Conservation (phyloP, 1,284 basidiomycete genomes). For the Malassezia nana region DNA sequence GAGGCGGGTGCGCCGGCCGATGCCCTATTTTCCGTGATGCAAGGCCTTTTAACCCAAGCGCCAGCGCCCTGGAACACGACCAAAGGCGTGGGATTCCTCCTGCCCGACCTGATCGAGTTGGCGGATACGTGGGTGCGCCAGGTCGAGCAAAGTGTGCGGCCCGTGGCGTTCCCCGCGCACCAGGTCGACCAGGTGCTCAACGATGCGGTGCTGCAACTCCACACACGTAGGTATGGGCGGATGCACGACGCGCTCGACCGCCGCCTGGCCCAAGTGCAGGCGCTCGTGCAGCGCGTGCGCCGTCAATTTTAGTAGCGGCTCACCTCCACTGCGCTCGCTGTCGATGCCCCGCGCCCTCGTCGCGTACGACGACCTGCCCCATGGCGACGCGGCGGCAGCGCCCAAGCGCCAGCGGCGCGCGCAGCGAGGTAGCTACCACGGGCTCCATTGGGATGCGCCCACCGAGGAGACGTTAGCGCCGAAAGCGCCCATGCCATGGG, state of each 20-base stretch:
- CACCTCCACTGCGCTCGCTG: slow-evolving; percentile 3
- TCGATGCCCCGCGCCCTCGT: slow-evolving; percentile 5
- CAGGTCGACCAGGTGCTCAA: slow-evolving; percentile 24
- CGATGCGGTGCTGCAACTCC: slow-evolving; percentile 17
- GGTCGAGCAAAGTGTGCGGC: slow-evolving; percentile 4
- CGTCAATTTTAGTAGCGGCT: slow-evolving; percentile 6
- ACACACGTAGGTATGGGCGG: slow-evolving; percentile 15
- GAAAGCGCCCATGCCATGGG: background rate
- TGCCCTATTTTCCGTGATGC: slow-evolving; percentile 71
- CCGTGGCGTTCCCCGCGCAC: slow-evolving; percentile 21
- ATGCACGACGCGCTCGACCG: slow-evolving; percentile 7
- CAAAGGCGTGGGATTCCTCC: slow-evolving; percentile 26
- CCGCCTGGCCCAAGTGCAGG: slow-evolving; percentile 11
- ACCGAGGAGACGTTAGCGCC: background rate
- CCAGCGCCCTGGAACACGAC: slow-evolving; percentile 39
- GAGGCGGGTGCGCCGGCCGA: slow-evolving; percentile 66
- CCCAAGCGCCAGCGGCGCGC: background rate
- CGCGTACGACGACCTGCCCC: slow-evolving; percentile 18
- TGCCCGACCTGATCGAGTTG: slow-evolving; percentile 30
- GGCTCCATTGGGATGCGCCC: slow-evolving; percentile 15
- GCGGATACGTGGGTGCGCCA: slow-evolving; percentile 25
- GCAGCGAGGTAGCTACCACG: slow-evolving; percentile 1
- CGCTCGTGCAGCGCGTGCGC: slow-evolving; percentile 13
- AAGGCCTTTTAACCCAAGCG: slow-evolving; percentile 64
- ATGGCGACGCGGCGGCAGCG: slow-evolving; percentile 1